phyloP scores from a whole-genome alignment of 1,284 basidiomycete genomes.

The Garcileccinum viscosum region DNA sequence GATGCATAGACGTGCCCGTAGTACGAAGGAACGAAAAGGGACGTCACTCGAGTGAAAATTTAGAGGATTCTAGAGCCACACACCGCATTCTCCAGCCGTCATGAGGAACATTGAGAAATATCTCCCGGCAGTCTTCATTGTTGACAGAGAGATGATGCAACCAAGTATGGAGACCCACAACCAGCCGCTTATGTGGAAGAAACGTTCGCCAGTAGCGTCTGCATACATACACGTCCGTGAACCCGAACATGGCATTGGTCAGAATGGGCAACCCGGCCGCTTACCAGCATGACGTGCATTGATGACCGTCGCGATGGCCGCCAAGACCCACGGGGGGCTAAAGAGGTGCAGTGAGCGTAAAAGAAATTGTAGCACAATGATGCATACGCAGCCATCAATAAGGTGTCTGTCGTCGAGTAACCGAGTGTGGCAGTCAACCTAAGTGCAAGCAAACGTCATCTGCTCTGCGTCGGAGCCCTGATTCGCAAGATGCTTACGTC shows the following conservation, averaged over 20 bases:
- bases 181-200: constrained; percentile 14
- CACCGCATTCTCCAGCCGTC: constrained; percentile 62
- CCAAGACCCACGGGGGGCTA: constrained; percentile 71
- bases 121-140: constrained; percentile 57
- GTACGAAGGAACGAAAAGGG: background rate
- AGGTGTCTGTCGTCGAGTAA: constrained; percentile 58
- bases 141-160: constrained; percentile 69
- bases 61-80: constrained; percentile 20
- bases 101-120: constrained; percentile 74
- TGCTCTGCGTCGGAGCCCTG: background rate
- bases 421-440: constrained; percentile 73
- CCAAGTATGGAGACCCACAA: constrained; percentile 68
- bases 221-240: background rate
- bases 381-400: constrained; percentile 60
- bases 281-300: constrained; percentile 64
- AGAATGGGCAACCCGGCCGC: constrained; percentile 7
- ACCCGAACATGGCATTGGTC: no score
- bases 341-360: constrained; percentile 1
- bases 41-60: background rate
- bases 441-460: background rate
- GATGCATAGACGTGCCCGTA: background rate
- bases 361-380: constrained; percentile 21
- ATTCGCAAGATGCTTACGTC: constrained; percentile 49
- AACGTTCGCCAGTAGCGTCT: constrained; percentile 10
- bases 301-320: constrained; percentile 56